Evolutionary conservation across 768 basidiomycete species (phyloP).

Genomic region (Panaeolus cyanescens): DNA sequence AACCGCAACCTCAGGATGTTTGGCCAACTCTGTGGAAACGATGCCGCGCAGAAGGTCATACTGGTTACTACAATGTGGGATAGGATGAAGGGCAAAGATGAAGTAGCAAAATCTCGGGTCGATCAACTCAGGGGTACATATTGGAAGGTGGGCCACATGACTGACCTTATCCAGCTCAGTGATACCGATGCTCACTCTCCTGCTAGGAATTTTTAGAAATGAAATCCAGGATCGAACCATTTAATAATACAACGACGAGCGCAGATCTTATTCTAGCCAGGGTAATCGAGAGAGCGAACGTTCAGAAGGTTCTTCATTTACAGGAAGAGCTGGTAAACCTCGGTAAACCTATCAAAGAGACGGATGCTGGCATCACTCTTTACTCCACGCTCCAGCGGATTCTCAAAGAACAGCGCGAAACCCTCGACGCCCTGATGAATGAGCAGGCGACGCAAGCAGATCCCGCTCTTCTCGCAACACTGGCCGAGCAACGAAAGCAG

Average conservation of each 20-base stretch:
- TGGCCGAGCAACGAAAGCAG: not conserved
- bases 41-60: conserved; percentile 29
- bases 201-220: not conserved
- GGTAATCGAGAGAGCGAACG: not conserved
- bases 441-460: conserved; percentile 10
- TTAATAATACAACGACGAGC: not conserved
- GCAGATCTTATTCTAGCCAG: not conserved
- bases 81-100: conserved; percentile 13
- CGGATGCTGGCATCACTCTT: conserved; percentile 29
- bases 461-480: not conserved
- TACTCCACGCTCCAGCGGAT: conserved; percentile 24
- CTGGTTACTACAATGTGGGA: conserved; percentile 44
- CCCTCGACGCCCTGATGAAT: conserved; percentile 13
- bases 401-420: conserved; percentile 24
- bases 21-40: conserved; percentile 24
- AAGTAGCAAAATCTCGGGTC: not conserved
- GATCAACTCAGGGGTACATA: conserved; percentile 27
- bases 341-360: conserved; percentile 26
- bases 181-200: no score
- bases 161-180: no score
- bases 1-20: conserved; percentile 35
- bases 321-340: conserved; percentile 34
- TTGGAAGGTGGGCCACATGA: conserved; percentile 30
- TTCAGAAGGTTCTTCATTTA: conserved; percentile 22
- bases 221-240: not conserved